A percentile compares a stretch with the other conserved stretches of the same genome.
Evolutionary conservation across 2,329 filamentous ascomycete genomes (phyloP).

Genomic region (Colletotrichum incanum): DNA sequence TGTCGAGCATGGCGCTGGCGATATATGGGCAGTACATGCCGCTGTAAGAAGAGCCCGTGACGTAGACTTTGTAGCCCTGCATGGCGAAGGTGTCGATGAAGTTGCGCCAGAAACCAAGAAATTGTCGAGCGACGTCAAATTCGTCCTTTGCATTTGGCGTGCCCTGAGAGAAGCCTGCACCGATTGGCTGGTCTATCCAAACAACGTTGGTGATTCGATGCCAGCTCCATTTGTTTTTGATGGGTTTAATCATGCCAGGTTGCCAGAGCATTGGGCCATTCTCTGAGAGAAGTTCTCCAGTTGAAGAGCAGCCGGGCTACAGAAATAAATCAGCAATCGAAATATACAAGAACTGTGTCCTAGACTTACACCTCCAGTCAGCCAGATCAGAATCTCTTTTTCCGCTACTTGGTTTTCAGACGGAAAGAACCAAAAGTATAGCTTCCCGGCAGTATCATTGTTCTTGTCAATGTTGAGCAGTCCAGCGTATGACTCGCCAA

Average conservation of each 20-base stretch:
- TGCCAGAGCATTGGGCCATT: constrained; percentile 84
- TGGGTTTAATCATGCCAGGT: constrained; percentile 76
- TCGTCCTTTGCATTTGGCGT: constrained; percentile 75
- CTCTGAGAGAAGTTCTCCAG: constrained; percentile 81
- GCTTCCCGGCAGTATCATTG: constrained; percentile 62
- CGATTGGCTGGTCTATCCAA: constrained; percentile 80
- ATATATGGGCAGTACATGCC: constrained; percentile 81
- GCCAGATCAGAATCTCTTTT: constrained; percentile 75
- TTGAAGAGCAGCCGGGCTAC: constrained; percentile 72
- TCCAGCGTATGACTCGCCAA: constrained; percentile 77
- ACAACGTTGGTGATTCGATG: constrained; percentile 83
- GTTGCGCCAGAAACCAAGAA: constrained; percentile 85
- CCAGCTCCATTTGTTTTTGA: constrained; percentile 81
- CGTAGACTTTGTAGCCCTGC: constrained; percentile 78
- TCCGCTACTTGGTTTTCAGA: constrained; percentile 64
- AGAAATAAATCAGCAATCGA: background rate
- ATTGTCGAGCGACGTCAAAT: constrained; percentile 78
- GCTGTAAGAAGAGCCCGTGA: constrained; percentile 81
- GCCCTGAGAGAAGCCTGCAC: constrained; percentile 79
- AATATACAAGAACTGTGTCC: background rate
- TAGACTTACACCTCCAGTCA: constrained; percentile 67
- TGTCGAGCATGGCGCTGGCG: constrained; percentile 79
- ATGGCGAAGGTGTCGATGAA: constrained; percentile 81
- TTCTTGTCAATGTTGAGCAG: constrained; percentile 69
- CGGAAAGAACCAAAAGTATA: constrained; percentile 80